phyloP scores from a whole-genome alignment of 495 filamentous ascomycete genomes.

The Talaromyces stipitatus region DNA sequence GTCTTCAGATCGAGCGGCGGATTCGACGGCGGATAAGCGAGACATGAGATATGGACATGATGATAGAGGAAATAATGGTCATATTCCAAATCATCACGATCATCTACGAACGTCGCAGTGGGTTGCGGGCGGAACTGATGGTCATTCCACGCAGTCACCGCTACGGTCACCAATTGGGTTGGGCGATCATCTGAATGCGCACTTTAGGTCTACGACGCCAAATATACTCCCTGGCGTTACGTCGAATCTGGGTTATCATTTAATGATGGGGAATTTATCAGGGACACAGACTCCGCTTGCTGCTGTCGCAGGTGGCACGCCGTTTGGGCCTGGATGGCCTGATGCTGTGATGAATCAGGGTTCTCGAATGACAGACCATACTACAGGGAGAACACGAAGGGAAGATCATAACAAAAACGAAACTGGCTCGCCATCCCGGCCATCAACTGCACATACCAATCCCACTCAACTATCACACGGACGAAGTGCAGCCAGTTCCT shows the following conservation, averaged over 20 bases:
- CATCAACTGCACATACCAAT: slow-evolving; percentile 34
- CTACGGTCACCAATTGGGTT: slow-evolving; percentile 35
- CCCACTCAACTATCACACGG: slow-evolving; percentile 26
- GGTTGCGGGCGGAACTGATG: not conserved
- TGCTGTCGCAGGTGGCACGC: slow-evolving; percentile 67
- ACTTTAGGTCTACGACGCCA: slow-evolving; percentile 62
- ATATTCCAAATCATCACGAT: not conserved
- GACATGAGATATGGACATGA: not conserved
- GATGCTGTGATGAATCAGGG: slow-evolving; percentile 21
- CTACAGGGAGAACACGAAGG: not conserved
- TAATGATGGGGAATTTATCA: slow-evolving; percentile 65
- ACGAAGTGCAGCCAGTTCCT: not conserved
- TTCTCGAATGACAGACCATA: not conserved
- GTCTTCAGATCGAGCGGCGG: not conserved
- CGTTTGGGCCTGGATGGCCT: slow-evolving; percentile 46
- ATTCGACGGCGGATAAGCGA: not conserved
- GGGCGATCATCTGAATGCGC: slow-evolving; percentile 49
- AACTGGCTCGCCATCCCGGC: slow-evolving; percentile 22
- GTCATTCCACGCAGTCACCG: slow-evolving; percentile 17
- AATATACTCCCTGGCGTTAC: slow-evolving; percentile 72
- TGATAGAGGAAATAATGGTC: not conserved
- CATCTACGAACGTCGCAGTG: not conserved
- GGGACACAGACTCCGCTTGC: slow-evolving; percentile 83
- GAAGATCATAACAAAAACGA: slow-evolving; percentile 7
- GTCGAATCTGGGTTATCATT: slow-evolving; percentile 85